Evolutionary conservation across 2,329 filamentous ascomycete species (phyloP), one percentile per base, ranked within the genome.

Genomic region (Dactylella cylindrospora): DNA sequence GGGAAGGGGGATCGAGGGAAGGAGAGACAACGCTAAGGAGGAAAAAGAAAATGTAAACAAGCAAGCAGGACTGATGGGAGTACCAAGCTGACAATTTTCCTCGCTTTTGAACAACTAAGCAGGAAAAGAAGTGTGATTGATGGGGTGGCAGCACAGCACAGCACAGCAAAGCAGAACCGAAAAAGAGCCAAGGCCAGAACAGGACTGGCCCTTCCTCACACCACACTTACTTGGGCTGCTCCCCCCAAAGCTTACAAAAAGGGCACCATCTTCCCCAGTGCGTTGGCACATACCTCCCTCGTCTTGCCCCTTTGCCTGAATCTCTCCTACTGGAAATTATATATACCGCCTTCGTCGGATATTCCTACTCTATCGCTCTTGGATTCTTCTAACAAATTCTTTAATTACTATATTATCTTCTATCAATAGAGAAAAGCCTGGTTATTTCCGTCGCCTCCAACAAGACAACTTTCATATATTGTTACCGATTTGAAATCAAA

Each of bases 41-140:
- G n/a, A n/a, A n/a, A n/a, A n/a, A n/a, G 40, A 54, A 62, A 62
- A 62, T 54, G 57, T 43, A 62, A 62, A 61, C 45, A 61, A 36
- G 45, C 10, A n/a, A n/a, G n/a, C n/a, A n/a, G n/a, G n/a, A n/a
- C n/a, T n/a, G 40, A 47, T 60, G 46, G 54, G 45, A 60, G 54
- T 40, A 60, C 54, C 46, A 60, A 54, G 57, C 57, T 62, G 57
- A 62, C 57, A 62, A 62, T 62, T 62, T 50, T 54, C 31, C 57
- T 54, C 44, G 49, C 57, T 62, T 38, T n/a, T 54, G 49, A 49
- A 53, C 57, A 62, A 49, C 57, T 62, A 62, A 62, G 57, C 57
- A 53, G 39, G n/a, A n/a, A n/a, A n/a, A n/a, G n/a, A 33, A 54
- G 52, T 40, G 52, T 35, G 52, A 23, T 22, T 13, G 29, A 20